phyloP scores from a whole-genome alignment of 148 eudicot genomes.

The Camellia lanceoleosa region DNA sequence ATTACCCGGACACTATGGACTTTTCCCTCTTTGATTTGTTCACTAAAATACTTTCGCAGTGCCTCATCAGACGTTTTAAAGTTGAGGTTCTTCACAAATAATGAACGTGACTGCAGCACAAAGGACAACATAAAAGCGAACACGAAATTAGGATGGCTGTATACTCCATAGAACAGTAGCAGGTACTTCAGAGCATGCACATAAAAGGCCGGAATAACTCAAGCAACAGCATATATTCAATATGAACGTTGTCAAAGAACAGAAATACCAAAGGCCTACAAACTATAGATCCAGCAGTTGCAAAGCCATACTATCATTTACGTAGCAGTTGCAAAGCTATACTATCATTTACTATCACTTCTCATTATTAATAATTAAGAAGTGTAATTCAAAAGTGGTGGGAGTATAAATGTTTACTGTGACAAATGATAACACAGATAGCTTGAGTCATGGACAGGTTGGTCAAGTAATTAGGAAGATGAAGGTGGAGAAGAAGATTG shows the following conservation, averaged over 20 bases:
- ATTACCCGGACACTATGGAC: constrained; percentile 76
- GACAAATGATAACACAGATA: no score
- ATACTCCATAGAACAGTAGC: background rate
- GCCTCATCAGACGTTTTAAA: constrained; percentile 74
- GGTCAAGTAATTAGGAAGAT: no score
- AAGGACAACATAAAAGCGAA: constrained; percentile 12
- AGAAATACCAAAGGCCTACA: background rate
- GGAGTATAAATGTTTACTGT: no score
- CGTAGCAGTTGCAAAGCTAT: no score
- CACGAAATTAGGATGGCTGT: background rate
- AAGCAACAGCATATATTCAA: background rate
- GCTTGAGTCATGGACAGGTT: no score
- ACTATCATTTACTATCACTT: no score
- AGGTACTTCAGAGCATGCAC: background rate
- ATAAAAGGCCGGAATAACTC: background rate
- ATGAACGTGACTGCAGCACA: constrained; percentile 75
- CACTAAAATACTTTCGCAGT: constrained; percentile 66
- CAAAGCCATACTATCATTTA: background rate
- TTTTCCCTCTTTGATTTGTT: constrained; percentile 66
- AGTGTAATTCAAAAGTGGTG: no score
- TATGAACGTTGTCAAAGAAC: background rate
- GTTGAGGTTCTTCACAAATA: constrained; percentile 90
- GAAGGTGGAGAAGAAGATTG: no score
- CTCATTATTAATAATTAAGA: no score
- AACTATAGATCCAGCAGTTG: background rate